Conservation (phyloP, 108 stramenopile species). For the Fragilaria crotonensis region DNA sequence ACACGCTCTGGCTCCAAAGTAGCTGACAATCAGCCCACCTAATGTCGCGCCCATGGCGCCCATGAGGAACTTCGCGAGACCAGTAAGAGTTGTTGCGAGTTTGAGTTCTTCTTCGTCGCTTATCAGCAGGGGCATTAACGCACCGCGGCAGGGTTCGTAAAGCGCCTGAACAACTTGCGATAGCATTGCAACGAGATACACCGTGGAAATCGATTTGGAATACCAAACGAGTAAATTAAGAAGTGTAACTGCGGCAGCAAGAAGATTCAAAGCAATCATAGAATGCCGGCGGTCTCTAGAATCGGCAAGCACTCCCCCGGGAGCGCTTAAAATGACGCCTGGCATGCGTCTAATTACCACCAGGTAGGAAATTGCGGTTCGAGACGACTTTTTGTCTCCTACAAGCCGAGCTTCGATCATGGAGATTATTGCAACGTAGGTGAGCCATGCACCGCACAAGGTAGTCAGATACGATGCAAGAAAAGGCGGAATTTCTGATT, state of each 20-base stretch:
- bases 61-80: conserved; percentile 52
- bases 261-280: conserved; percentile 48
- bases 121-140: conserved; percentile 55
- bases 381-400: too few species aligned
- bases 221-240: conserved; percentile 44
- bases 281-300: conserved; percentile 44
- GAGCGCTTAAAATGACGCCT: conserved; percentile 40
- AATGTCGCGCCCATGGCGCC: conserved; percentile 45
- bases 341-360: conserved; percentile 53
- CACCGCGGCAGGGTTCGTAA: conserved; percentile 36
- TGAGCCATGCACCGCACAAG: too few species aligned
- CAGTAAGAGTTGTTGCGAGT: conserved; percentile 62
- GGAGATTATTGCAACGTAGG: too few species aligned
- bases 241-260: conserved; percentile 26
- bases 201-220: conserved; percentile 27
- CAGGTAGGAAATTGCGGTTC: too few species aligned
- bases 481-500: too few species aligned
- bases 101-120: conserved; percentile 39
- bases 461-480: too few species aligned
- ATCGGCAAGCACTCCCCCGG: conserved; percentile 69
- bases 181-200: conserved; percentile 44
- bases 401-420: too few species aligned
- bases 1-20: too few species aligned
- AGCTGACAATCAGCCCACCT: too few species aligned
- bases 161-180: conserved; percentile 49